Percentiles rank a stretch among this genome's conserved stretches.
Conservation (phyloP, 1,284 basidiomycete species). For the Ganoderma lucidum region DNA sequence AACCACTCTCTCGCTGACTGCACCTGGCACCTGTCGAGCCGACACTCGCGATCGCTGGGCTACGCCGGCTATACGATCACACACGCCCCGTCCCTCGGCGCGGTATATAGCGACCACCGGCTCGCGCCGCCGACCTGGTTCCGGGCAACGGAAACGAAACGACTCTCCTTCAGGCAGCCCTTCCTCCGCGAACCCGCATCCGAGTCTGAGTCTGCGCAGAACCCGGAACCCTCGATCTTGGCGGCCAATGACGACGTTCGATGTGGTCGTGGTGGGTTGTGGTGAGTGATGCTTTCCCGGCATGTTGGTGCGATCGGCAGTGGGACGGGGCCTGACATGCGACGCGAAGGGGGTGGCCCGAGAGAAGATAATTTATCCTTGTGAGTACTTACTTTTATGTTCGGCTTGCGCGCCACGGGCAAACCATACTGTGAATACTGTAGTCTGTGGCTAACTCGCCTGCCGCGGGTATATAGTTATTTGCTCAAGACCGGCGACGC, state of each 20-base stretch:
- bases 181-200: slow-evolving; percentile 3
- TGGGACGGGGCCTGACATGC: slow-evolving; percentile 1
- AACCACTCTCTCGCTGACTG: neutral
- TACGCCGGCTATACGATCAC: slow-evolving; percentile 7
- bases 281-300: slow-evolving; percentile 41
- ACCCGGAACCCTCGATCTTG: neutral
- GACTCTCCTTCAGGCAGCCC: neutral
- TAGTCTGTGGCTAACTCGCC: neutral
- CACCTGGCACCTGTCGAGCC: slow-evolving; percentile 8
- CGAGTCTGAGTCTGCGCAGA: neutral
- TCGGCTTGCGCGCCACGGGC: neutral
- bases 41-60: slow-evolving; percentile 5
- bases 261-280: slow-evolving; percentile 76
- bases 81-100: neutral
- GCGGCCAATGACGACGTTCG: slow-evolving; percentile 57
- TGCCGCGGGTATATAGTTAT: slow-evolving; percentile 56
- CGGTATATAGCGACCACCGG: slow-evolving; percentile 8
- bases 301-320: neutral
- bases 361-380: slow-evolving; percentile 79
- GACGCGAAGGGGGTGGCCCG: slow-evolving; percentile 64
- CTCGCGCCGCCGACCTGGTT: slow-evolving; percentile 1
- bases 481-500: slow-evolving; percentile 66
- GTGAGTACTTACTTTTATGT: slow-evolving; percentile 49
- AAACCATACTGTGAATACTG: neutral
- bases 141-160: neutral